A percentile compares a stretch with the other conserved stretches of the same genome.
Evolutionary conservation across 2,329 filamentous ascomycete species (phyloP).

Genomic region (Alternaria incomplexa): DNA sequence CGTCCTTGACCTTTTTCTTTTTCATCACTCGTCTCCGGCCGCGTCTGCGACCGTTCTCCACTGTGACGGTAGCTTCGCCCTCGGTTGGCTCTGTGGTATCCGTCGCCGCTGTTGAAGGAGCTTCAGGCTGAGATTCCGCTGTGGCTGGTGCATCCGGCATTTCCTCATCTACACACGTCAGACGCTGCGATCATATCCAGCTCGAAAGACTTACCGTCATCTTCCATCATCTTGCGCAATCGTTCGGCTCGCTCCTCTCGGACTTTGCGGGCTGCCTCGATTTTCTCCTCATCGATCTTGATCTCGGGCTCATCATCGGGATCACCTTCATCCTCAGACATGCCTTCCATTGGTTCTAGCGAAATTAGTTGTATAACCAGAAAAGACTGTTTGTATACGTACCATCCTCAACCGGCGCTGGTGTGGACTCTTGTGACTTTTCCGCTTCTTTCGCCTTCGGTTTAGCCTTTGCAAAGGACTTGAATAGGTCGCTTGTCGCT

Average conservation of each 20-base stretch:
- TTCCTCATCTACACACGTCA: conserved; percentile 56
- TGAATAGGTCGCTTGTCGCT: conserved; percentile 70
- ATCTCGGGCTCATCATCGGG: conserved; percentile 37
- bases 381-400: conserved; percentile 8
- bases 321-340: conserved; percentile 54
- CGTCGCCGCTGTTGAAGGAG: conserved; percentile 25
- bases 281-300: conserved; percentile 41
- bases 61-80: conserved; percentile 51
- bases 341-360: conserved; percentile 59
- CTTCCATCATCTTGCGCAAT: conserved; percentile 78
- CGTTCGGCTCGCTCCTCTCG: conserved; percentile 70
- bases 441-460: conserved; percentile 58
- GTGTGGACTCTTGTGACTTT: conserved; percentile 51
- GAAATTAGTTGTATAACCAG: conserved; percentile 29
- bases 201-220: conserved; percentile 56
- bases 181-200: neutral
- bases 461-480: conserved; percentile 76
- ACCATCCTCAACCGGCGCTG: conserved; percentile 58
- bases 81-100: conserved; percentile 28
- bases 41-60: conserved; percentile 70
- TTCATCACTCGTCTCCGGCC: conserved; percentile 82
- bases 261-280: conserved; percentile 47
- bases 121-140: conserved; percentile 48
- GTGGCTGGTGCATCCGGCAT: conserved; percentile 61
- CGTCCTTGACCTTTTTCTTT: conserved; percentile 85